A percentile compares a stretch with the other conserved stretches of the same genome.
Conservation (phyloP, 2,329 filamentous ascomycete genomes). For the Aaosphaeria arxii region DNA sequence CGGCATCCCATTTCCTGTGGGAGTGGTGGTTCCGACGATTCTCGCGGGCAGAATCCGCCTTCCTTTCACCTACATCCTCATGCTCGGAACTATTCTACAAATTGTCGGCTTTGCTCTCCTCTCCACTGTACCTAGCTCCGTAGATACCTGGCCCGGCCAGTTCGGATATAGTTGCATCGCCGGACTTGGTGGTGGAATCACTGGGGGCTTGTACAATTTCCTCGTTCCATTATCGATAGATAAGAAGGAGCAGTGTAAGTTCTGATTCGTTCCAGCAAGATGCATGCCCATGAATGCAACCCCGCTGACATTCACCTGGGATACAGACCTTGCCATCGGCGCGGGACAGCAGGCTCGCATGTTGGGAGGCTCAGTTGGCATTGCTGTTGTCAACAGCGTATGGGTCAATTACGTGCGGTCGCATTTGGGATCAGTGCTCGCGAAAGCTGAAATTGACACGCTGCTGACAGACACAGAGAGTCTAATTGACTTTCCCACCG, state of each 20-base stretch:
- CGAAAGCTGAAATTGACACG: background rate
- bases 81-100: slow-evolving; percentile 3
- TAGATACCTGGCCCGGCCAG: background rate
- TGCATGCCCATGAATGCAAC: too few species aligned
- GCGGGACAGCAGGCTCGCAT: background rate
- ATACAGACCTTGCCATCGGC: background rate
- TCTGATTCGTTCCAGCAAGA: too few species aligned
- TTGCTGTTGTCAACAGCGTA: background rate
- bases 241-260: too few species aligned
- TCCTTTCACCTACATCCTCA: slow-evolving; percentile 1
- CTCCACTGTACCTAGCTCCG: background rate
- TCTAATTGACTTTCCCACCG: too few species aligned
- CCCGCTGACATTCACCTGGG: too few species aligned
- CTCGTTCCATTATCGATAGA: too few species aligned
- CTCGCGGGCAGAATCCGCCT: slow-evolving; percentile 1
- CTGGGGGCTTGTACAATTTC: background rate
- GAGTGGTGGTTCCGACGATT: background rate
- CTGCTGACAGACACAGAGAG: too few species aligned
- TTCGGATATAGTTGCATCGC: slow-evolving; percentile 5
- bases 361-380: background rate
- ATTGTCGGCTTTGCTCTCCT: slow-evolving; percentile 1
- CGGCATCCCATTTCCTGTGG: background rate
- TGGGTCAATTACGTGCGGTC: background rate
- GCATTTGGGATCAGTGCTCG: background rate
- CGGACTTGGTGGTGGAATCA: slow-evolving; percentile 2